Evolutionary conservation across 2,329 filamentous ascomycete species (phyloP), one percentile per base, ranked within the genome.

Genomic region (Xylariaceae sp.): DNA sequence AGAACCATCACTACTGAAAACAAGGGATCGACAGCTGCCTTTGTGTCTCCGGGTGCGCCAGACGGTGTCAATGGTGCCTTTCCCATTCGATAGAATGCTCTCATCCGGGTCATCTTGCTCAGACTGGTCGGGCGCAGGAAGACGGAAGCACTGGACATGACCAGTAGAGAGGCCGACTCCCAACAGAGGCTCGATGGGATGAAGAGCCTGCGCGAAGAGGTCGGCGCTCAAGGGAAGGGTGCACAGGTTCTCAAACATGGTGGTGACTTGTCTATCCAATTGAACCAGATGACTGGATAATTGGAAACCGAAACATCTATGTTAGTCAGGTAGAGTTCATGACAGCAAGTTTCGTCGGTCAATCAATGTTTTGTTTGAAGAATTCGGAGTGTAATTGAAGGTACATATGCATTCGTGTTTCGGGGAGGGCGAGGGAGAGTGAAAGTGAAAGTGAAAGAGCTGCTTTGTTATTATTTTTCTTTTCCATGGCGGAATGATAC

Each of bases 41-140:
- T 95, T 95, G 71, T 98, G 93, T 50, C 93, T 79, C 55, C 83
- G 77, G 5, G 93, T 97, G 58, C 81, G 80, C 93, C 93, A 98
- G 48, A 83, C 72, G 0, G 85, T 88, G 56, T 91, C 86, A 52
- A 97, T 86, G 45, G 84, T 80, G 35, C 84, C 86, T 52, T 79
- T 85, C 10, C 88, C 89, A 57, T 75, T 71, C 17, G 73, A 79
- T 19, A 76, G 44, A 2, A 75, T 67, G 53, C 72, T 80, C 37
- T 68, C 66, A 44, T 77, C 72, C 25, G 63, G 71, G 45, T 79
- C 76, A 22, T 78, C 76, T 37, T 77, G 76, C 16, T 72, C 68
- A 32, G 72, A 71, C 34, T 69, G 68, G 42, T 68, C 72, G 25
- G 72, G 64, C 23, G 75, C 67, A 0, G 85, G 82, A 5, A 97